Percentiles rank a stretch among this genome's conserved stretches.
These are phyloP conservation scores for Eucalyptus curtisii DNA, from an alignment of 345 rosid genomes.

Conservation along the genomic window DNA sequence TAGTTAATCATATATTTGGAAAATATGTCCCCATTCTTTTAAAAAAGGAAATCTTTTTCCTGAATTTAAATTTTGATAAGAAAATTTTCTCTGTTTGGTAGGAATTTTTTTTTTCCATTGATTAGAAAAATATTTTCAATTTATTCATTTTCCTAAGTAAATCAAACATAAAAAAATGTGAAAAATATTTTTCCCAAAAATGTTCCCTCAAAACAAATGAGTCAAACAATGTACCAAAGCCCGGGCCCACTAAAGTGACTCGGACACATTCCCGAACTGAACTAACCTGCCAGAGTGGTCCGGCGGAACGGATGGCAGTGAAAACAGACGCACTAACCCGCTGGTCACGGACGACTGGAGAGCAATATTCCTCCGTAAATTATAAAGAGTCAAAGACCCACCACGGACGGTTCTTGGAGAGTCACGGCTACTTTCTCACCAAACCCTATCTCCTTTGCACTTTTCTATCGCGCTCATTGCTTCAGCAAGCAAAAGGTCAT, in stretches of 20 bases:
- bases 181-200: too few relatives aligned
- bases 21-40: too few relatives aligned
- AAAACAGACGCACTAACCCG: neutral
- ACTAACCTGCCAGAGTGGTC: neutral
- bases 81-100: too few relatives aligned
- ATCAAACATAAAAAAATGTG: fast-evolving
- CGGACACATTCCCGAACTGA: neutral
- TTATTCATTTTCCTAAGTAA: too few relatives aligned
- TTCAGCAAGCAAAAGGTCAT: neutral
- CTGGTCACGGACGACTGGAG: neutral
- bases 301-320: neutral
- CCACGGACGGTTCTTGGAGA: neutral
- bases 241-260: neutral
- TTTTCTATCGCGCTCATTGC: neutral
- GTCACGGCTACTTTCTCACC: neutral
- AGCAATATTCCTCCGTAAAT: neutral
- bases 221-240: too few relatives aligned
- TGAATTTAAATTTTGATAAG: too few relatives aligned
- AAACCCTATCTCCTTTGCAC: neutral
- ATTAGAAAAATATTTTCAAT: too few relatives aligned
- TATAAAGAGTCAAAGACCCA: neutral
- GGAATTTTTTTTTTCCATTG: too few relatives aligned
- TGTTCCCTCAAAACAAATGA: too few relatives aligned
- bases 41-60: too few relatives aligned
- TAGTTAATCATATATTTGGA: too few relatives aligned